Base-by-base conservation (phyloP, 2,329 filamentous ascomycete genomes). In the Colletotrichum sp. region DNA sequence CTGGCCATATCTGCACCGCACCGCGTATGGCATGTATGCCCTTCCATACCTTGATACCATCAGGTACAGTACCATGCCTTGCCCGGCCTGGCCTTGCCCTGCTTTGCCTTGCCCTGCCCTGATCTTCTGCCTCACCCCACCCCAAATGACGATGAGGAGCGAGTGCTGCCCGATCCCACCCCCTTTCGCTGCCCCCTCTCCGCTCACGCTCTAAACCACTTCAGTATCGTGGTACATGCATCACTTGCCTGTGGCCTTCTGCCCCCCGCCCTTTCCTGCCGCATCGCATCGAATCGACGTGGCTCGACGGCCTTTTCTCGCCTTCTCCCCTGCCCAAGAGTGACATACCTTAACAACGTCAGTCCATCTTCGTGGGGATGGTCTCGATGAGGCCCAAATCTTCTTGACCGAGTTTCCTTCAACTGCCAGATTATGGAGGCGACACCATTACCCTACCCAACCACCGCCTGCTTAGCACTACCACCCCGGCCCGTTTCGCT, bases 241-340 rank as follows among this genome's bases (percentile, higher is more conserved):
- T 60, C 70, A 76, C 64, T 74, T 59, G 70, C 59, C 65, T 76
- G 32, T 59, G 59, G 57, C 26, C 16, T 69, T 36, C 21, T 69
- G 55, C 32, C 55, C 74, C 64, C 74, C 64, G 74, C 70, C 59
- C 57, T 74, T 73, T 60, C 69, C 70, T 76, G 74, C 74, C 70
- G 70, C 74, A 76, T 76, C 71, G 70, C 70, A 69, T 75, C 64
- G 39, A 72, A 75, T 75, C 71, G 74, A 76, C 74, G 71, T 76
- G 71, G 74, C 71, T 75, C 71, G 39, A 55, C 72, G 71, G 71
- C 34, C 61, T 57, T 71, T 76, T 71, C 36, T 75, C n/a, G 30
- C 43, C n/a, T 21, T 67, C 9, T 60, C 59, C 70, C 70, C 59
- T 68, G 65, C 48, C 60, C 18, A 13, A 43, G 24, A 60, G 59